Evolutionary conservation across 306 rosid species (phyloP), one percentile per base, ranked within the genome.

Genomic region (Begonia loranthoides): DNA sequence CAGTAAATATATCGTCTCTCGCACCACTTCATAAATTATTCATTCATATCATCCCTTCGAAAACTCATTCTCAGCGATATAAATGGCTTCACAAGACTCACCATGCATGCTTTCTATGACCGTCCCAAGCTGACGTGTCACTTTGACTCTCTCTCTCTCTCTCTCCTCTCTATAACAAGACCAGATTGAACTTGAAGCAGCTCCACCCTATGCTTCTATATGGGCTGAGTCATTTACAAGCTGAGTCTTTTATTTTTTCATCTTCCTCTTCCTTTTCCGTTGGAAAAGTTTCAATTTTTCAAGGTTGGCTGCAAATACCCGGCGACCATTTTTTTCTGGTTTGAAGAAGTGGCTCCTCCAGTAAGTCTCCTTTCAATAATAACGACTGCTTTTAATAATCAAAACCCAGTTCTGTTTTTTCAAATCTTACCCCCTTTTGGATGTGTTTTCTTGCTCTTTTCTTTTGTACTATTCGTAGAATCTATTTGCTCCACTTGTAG

Each of bases 81-180:
- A 56, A 73, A 73, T 73, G 71, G 64, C 75, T 68, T 73, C 74
- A 73, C 74, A 68, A 56, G 74, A 68, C 52, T 68, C 56, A 71
- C 46, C 70, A 67, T 78, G 78, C 72, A 58, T 59, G 59, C 61
- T 51, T 51, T 41, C 17, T 57, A 40, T 63, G 49, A 34, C 45
- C 41, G 17, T 56, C 64, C 4, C 39, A 63, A 15, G 44, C 3
- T 52, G 74, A 65, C 66, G 78, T 77, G 74, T 71, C 71, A 58
- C 39, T 83, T 83, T 79, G 80, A 79, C 94, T 54, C 57, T 47
- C 50, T 69, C 76, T 57, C 53, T 49, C 58, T 50, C 66, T 51
- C 62, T 39, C 14, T 36, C 36, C 40, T 41, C 45, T 13, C 50
- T 70, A 39, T 43, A 44, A 39, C 47, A 14, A 60, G 53, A 52